Evolutionary conservation across 352 stramenopile genomes (phyloP).

Genomic region (Blastocystis sp.): DNA sequence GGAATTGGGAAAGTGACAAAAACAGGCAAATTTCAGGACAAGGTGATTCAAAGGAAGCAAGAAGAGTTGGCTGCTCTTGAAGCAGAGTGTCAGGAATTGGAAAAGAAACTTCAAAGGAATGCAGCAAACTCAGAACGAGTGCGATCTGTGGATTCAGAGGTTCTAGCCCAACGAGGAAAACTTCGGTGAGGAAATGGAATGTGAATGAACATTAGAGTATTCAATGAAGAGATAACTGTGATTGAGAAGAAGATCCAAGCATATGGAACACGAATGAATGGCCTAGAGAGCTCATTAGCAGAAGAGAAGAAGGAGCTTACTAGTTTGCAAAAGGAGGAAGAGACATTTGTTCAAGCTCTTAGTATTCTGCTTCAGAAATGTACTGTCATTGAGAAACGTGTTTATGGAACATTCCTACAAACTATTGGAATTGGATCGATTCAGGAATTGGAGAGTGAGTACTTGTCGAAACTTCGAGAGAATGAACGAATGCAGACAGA

Average conservation of each 20-base stretch:
- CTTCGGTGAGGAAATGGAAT: not conserved
- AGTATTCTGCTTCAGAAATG: not conserved
- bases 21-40: conserved; percentile 66
- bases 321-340: conserved; percentile 66
- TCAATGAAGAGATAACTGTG: conserved; percentile 67
- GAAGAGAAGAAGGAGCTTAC: conserved; percentile 66
- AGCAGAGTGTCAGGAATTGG: conserved; percentile 64
- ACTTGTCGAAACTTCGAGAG: conserved; percentile 2
- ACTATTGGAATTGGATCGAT: conserved; percentile 3
- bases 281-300: conserved; percentile 67
- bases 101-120: not conserved
- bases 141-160: conserved; percentile 13
- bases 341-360: conserved; percentile 63
- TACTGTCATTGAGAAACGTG: conserved; percentile 33
- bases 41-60: conserved; percentile 66
- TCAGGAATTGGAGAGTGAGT: conserved; percentile 33
- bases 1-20: conserved; percentile 69
- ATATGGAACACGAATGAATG: conserved; percentile 64
- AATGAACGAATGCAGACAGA: conserved; percentile 55
- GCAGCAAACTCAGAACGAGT: conserved; percentile 16
- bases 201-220: conserved; percentile 13
- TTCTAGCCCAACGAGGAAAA: not conserved
- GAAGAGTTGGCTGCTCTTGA: conserved; percentile 69
- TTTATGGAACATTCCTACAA: conserved; percentile 63
- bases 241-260: conserved; percentile 66